These are phyloP conservation scores for Boletus sp. DNA, from an alignment of 1,284 basidiomycete genomes.

Conservation along the genomic window DNA sequence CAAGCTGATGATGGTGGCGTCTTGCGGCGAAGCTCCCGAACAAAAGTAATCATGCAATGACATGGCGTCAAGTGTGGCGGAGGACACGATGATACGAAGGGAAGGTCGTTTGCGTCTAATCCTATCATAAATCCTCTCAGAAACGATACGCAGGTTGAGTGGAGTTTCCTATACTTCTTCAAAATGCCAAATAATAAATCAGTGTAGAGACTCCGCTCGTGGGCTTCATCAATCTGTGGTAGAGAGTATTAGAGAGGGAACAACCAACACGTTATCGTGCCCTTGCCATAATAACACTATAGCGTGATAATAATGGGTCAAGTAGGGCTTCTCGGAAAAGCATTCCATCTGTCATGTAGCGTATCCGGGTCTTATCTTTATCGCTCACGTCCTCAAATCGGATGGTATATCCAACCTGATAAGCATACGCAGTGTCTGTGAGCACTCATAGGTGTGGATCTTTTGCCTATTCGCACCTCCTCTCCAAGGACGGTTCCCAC, in stretches of 20 bases:
- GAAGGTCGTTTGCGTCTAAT: constrained; percentile 87
- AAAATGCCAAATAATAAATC: constrained; percentile 90
- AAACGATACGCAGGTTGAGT: constrained; percentile 3
- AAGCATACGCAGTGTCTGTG: background rate
- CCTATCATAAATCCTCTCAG: constrained; percentile 37
- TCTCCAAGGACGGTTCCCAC: constrained; percentile 86
- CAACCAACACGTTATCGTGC: constrained; percentile 12
- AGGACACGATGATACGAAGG: constrained; percentile 88
- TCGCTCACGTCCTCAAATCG: constrained; percentile 93
- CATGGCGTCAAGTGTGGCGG: constrained; percentile 91
- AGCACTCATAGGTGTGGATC: background rate
- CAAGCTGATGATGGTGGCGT: constrained; percentile 80
- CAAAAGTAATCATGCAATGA: constrained; percentile 89
- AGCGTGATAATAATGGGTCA: constrained; percentile 84
- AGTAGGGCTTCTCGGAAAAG: constrained; percentile 92
- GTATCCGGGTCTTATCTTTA: constrained; percentile 80
- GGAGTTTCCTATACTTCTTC: constrained; percentile 66
- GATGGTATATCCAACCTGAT: constrained; percentile 93
- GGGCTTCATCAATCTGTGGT: constrained; percentile 88
- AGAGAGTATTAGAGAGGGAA: constrained; percentile 6
- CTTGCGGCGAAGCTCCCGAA: constrained; percentile 43
- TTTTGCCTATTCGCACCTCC: constrained; percentile 55
- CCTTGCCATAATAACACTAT: constrained; percentile 91
- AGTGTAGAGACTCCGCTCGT: constrained; percentile 93
- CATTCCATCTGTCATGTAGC: constrained; percentile 98